Conservation (phyloP, 768 basidiomycete genomes). For the Mycena rebaudengoi region DNA sequence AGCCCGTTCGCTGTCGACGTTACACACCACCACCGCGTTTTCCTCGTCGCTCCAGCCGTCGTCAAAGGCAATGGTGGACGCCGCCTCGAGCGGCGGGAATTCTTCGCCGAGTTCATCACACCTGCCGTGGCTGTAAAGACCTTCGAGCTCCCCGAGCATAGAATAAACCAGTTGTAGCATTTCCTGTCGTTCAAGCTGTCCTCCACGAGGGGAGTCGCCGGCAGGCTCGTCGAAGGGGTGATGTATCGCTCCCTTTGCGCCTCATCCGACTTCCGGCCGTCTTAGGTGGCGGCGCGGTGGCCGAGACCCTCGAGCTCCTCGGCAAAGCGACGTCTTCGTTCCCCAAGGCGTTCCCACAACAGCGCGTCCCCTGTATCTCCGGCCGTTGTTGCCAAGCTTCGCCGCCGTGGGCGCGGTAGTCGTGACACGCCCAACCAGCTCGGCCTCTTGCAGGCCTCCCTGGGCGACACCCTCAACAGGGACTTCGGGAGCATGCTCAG, state of each 20-base stretch:
- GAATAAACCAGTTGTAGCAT: background rate
- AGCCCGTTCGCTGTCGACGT: background rate
- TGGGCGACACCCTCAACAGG: background rate
- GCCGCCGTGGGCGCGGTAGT: constrained; percentile 9
- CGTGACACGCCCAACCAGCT: background rate
- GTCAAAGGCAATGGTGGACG: background rate
- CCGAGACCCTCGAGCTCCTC: constrained; percentile 6
- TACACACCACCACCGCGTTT: background rate
- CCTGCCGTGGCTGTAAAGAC: constrained; percentile 3
- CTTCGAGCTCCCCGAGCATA: background rate
- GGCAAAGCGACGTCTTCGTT: constrained; percentile 6
- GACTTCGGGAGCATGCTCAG: constrained; percentile 9
- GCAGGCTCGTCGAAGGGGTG: constrained; percentile 11
- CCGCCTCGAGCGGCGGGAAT: background rate
- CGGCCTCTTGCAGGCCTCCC: constrained; percentile 1
- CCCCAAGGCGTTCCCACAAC: background rate
- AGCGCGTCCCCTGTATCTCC: constrained; percentile 11
- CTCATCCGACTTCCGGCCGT: constrained; percentile 2
- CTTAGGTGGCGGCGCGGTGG: background rate
- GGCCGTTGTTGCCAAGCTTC: background rate
- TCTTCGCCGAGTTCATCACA: background rate
- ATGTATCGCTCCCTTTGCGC: constrained; percentile 2
- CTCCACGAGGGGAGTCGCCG: background rate
- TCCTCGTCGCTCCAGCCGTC: constrained; percentile 1
- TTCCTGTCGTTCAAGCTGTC: background rate